Base-by-base conservation (phyloP, 2,329 filamentous ascomycete species). In the Epicoccum nigrum region DNA sequence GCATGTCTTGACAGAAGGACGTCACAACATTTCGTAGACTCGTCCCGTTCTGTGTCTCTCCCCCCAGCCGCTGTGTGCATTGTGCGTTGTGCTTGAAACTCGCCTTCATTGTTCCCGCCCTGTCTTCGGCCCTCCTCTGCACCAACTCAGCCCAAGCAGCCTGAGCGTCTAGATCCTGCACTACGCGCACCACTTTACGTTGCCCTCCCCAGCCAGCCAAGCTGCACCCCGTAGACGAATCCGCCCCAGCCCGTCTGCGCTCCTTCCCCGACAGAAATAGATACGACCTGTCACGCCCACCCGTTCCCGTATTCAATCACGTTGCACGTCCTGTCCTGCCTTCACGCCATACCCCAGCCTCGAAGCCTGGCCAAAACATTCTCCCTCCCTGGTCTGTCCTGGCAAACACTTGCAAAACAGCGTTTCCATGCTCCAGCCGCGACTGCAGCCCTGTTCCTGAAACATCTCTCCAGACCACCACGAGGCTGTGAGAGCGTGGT, bases 351-450 rank as follows among this genome's bases (percentile, higher is more conserved):
- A 25, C 15, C 47, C 44, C 54, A 38, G 4, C 11, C 23, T 20
- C 34, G 16, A 46, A 51, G 33, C 55, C 55, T 50, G 47, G 38
- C 27, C 44, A 34, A 48, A 45, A 49, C 45, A 39, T 4, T 17
- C 23, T 31, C 33, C 59, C 62, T 40, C 47, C 55, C 50, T 19
- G 45, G 46, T 39, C 42, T 25, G 32, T 45, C 56, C 47, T 55
- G 50, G 54, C 41, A n/a, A 51, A 20, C 21, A 34, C 37, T 9
- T 46, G 38, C 50, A 45, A 43, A 33, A 33, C 46, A 28, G 44
- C 51, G 41, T 28, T 45, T 42, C 51, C 50, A 65, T 64, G 62
- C 55, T 43, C 41, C 21, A 19, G 30, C 49, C 45, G n/a, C 54
- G 12, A 43, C 56, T 35, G 46, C 53, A 50, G 31, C 32, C 19